Evolutionary conservation across 2,329 filamentous ascomycete genomes (phyloP), one percentile per base, ranked within the genome.

Genomic region (Ceratocystis papillata): DNA sequence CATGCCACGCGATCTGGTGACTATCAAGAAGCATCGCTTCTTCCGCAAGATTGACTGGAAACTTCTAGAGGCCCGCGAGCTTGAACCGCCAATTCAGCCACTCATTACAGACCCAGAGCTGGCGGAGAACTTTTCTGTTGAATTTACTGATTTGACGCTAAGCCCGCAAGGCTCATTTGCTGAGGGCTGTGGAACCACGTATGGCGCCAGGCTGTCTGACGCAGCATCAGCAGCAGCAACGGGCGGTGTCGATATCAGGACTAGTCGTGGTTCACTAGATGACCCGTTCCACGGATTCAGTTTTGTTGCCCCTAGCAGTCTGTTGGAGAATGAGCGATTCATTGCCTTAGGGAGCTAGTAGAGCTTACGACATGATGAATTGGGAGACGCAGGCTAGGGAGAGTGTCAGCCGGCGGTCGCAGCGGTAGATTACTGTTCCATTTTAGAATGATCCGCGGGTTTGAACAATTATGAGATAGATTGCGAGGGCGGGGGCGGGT

Each of bases 31-130:
- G 69, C 94, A 99, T 74, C 85, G 94, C 8, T 99, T 99, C 80
- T 99, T 99, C 83, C 86, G 89, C 73, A 94, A 90, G 78, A 95
- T 99, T 72, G 87, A 99, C 77, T 99, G 94, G 94, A 87, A 86
- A 76, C 87, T 86, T 71, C 82, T 99, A 15, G 90, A 88, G 69
- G 85, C 83, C 33, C 83, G 93, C 45, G 90, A 96, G 75, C 71
- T 96, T 60, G 87, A 89, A 71, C 89, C 94, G 0, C 94, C 94
- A 0, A 97, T 99, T 71, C 85, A 88, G 73, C 94, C 94, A 17
- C 81, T 97, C 72, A 93, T 99, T 73, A 97, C 94, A 0, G 91
- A 99, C 72, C 94, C 94, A 0, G 92, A 95, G 74, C 80, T 96
- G 59, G 94, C 94, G 0, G 95, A 99, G 82, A 99, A 99, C 77